Base-by-base conservation (phyloP, 495 filamentous ascomycete genomes). In the Beverwykella pulmonaria region DNA sequence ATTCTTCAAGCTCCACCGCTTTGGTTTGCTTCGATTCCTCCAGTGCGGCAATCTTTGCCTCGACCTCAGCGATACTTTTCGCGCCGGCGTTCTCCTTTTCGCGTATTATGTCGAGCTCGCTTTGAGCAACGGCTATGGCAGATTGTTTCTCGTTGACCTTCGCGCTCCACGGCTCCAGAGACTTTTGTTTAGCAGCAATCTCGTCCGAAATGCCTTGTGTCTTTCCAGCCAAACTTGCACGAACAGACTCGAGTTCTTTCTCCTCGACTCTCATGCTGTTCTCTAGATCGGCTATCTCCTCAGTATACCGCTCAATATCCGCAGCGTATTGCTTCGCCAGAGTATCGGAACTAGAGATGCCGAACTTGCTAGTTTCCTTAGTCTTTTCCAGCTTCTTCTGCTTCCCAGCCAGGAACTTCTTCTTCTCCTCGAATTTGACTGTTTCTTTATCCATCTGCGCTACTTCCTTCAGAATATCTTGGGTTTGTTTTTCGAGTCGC, bases 401-500 rank as follows among this genome's bases (percentile, higher is more conserved):
- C 79, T 98, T 98, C 61, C 86, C 87, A 1, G 81, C 78, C 61
- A 98, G 76, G 76, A 97, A 97, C 73, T 98, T 98, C 72, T 89
- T 87, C 82, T 97, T 98, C 76, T 98, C 94, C 59, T 98, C 94
- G 70, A 95, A 92, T 72, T 98, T 98, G 75, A 98, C 94, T 34
- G 87, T 86, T 73, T 98, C 94, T 71, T 97, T 96, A 71, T 98
- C 94, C 61, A 92, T 90, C 74, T 90, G 93, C 17, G 91, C 86
- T 82, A 92, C 89, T 74, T 97, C 92, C 73, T 95, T 96, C 58
- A 90, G 70, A 53, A 97, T 79, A n/a, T 74, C 80, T 69, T 97
- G 90, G 0, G 85, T 87, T 25, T 90, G 83, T 70, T 92, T 92
- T 70, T 97, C 92, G 67, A 95, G 86, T 22, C 81, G 78, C 72